Base-by-base conservation (phyloP, 768 basidiomycete species). In the Tricholomella constricta region DNA sequence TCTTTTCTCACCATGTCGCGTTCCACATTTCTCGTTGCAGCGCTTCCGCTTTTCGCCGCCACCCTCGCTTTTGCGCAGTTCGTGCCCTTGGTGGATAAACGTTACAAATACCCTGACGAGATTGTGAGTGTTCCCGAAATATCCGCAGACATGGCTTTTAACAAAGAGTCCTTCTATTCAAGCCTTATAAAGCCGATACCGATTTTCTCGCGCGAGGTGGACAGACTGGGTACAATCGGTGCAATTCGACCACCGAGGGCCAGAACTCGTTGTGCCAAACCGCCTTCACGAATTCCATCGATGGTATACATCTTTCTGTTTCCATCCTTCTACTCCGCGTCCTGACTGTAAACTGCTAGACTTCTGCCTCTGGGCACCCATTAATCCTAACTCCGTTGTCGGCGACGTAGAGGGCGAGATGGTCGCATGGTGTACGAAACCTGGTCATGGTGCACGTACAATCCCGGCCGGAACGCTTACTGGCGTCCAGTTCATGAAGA, bases 391-490 rank as follows among this genome's bases (percentile, higher is more conserved):
- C 63, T 73, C 78, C n/a, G 67, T 70, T 17, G 83, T 92, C 48
- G 85, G 78, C 25, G 77, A 88, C 55, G 78, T 78, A 1, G 91
- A 93, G 65, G 84, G 78, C 27, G 72, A 82, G 63, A 84, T 82
- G 61, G 85, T 93, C 8, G 82, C 88, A 1, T 94, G 82, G 78
- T 94, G 89, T 72, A 81, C 83, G 17, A 82, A 86, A 66, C 75
- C 76, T 1, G 81, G 81, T 4, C 81, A 78, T 47, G 91, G 91
- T 1, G 84, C 88, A 3, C 87, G 91, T 51, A 62, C 85, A 47
- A 89, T 93, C 31, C 88, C 88, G 87, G 0, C 88, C 90, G 31
- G 81, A 25, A 76, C 84, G 25, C 69, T 89, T 31, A 63, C 67
- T 8, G 84, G 83, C 51, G 71, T 84, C 6, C 86, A 88, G 69